phyloP scores from a whole-genome alignment of 371 early-diverging fungal genomes.

The Haplosporangium sp. region DNA sequence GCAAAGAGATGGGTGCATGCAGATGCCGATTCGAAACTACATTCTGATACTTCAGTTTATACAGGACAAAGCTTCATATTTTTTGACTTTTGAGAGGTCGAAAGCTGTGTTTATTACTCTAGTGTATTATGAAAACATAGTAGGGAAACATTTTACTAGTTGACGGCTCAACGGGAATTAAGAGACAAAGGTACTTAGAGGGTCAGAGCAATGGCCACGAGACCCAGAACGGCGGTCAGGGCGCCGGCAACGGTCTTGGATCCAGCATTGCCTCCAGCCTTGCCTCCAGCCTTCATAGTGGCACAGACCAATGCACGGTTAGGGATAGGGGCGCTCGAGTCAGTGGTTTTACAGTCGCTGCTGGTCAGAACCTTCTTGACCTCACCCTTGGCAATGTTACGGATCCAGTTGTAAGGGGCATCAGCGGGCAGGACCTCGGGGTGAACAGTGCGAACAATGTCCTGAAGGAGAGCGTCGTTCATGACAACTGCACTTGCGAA shows the following conservation, averaged over 20 bases:
- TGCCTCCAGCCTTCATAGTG: slow-evolving; percentile 42
- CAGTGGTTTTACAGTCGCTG: slow-evolving; percentile 69
- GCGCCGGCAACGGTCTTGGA: slow-evolving; percentile 29
- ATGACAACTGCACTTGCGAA: slow-evolving; percentile 76
- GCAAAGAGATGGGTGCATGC: too few relatives aligned
- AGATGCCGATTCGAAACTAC: too few relatives aligned
- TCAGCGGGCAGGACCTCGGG: slow-evolving; percentile 62
- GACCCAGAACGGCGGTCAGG: slow-evolving; percentile 23
- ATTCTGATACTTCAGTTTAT: too few relatives aligned
- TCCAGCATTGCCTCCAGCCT: slow-evolving; percentile 10
- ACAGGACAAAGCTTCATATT: too few relatives aligned
- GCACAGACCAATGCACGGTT: slow-evolving; percentile 62
- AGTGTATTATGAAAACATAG: too few relatives aligned
- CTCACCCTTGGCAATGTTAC: slow-evolving; percentile 71
- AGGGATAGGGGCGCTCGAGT: slow-evolving; percentile 60
- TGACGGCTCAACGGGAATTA: too few relatives aligned
- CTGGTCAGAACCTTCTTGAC: slow-evolving; percentile 57
- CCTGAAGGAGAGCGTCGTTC: slow-evolving; percentile 77
- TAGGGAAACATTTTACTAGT: too few relatives aligned
- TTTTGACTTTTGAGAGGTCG: too few relatives aligned
- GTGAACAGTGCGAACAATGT: slow-evolving; percentile 72
- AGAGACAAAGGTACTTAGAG: too few relatives aligned
- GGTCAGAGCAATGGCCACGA: slow-evolving; percentile 27
- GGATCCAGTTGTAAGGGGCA: slow-evolving; percentile 70
- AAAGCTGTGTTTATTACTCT: too few relatives aligned